phyloP scores from a whole-genome alignment of 2,329 filamentous ascomycete species.

The Daldinia eschscholtzii region DNA sequence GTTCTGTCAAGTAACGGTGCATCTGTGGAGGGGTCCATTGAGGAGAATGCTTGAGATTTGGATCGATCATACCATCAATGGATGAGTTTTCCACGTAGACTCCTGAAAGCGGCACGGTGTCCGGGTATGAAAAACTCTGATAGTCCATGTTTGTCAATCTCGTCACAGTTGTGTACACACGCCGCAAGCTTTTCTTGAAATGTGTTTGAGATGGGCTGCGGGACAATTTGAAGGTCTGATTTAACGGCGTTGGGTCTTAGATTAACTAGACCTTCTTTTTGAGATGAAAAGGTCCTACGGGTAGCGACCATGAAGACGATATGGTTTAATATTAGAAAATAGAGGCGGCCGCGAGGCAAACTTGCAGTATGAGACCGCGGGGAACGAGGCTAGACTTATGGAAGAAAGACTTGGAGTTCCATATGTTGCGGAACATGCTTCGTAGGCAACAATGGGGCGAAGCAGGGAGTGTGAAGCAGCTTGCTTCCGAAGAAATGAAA shows the following conservation, averaged over 20 bases:
- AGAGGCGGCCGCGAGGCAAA: conserved; percentile 26
- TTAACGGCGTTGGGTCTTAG: conserved; percentile 21
- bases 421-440: conserved; percentile 29
- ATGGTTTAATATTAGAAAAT: conserved; percentile 25
- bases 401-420: conserved; percentile 30
- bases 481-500: conserved; percentile 36
- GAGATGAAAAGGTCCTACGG: conserved; percentile 19
- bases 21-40: conserved; percentile 46
- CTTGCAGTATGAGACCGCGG: conserved; percentile 23
- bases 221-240: conserved; percentile 19
- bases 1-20: conserved; percentile 51
- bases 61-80: conserved; percentile 47
- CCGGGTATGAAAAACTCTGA: conserved; percentile 39
- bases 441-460: conserved; percentile 42
- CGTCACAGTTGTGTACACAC: conserved; percentile 5
- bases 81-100: conserved; percentile 30
- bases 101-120: conserved; percentile 28
- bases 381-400: conserved; percentile 35
- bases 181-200: conserved; percentile 8
- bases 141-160: conserved; percentile 44
- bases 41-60: conserved; percentile 46
- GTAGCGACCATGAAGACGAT: conserved; percentile 27
- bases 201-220: conserved; percentile 14
- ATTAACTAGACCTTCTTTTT: conserved; percentile 25
- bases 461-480: conserved; percentile 39